Evolutionary conservation across 768 basidiomycete species (phyloP).

Genomic region (Rhizopogon vesiculosus): DNA sequence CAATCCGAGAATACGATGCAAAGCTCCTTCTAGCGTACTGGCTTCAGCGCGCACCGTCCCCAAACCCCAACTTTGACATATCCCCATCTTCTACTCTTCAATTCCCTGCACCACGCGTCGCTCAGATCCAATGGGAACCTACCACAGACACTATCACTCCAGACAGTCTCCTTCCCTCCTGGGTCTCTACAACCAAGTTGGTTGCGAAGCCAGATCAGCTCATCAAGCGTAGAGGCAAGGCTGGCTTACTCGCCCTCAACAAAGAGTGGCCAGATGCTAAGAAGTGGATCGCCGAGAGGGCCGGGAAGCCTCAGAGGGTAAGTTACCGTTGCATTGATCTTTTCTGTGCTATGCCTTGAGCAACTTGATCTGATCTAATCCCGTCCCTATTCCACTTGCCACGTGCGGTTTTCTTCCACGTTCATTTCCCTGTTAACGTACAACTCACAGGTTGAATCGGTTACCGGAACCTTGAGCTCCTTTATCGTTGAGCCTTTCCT

Average conservation of each 20-base stretch:
- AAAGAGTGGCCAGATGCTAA: conserved; percentile 87
- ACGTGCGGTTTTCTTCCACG: conserved; percentile 3
- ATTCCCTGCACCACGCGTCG: conserved; percentile 72
- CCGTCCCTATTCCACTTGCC: conserved; percentile 5
- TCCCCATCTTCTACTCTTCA: conserved; percentile 35
- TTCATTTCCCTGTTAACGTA: conserved; percentile 15
- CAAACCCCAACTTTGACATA: conserved; percentile 56
- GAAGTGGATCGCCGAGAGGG: conserved; percentile 81
- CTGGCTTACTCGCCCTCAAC: conserved; percentile 91
- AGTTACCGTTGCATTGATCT: conserved; percentile 21
- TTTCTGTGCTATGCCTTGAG: background rate
- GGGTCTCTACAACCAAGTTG: conserved; percentile 83
- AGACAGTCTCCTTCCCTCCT: conserved; percentile 61
- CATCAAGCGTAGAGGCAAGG: conserved; percentile 99
- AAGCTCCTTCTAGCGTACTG: conserved; percentile 97
- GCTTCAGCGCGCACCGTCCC: conserved; percentile 85
- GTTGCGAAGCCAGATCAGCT: conserved; percentile 98
- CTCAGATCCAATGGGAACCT: conserved; percentile 85
- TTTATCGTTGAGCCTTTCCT: conserved; percentile 99
- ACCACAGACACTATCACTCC: conserved; percentile 56
- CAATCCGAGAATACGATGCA: conserved; percentile 97
- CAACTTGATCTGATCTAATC: background rate
- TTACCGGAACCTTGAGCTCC: conserved; percentile 92
- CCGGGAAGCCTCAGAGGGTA: conserved; percentile 91
- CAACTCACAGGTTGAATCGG: conserved; percentile 74